A percentile compares a stretch with the other conserved stretches of the same genome.
These are phyloP conservation scores for Talaromyces pinophilus DNA, from an alignment of 2,329 filamentous ascomycete genomes.

Conservation along the genomic window DNA sequence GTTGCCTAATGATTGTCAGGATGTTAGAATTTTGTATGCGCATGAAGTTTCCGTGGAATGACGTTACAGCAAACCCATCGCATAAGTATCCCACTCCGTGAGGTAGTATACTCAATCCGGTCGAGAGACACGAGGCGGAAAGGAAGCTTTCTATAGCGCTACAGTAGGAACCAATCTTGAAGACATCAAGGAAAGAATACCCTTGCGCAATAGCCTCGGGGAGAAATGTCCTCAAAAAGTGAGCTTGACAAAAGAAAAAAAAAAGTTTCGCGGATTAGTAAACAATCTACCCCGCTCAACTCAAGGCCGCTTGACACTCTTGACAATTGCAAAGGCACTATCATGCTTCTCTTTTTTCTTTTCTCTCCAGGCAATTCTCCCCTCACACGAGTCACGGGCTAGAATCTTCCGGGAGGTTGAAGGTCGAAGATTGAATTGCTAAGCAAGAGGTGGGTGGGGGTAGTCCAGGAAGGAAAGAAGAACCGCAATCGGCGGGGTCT, in stretches of 20 bases:
- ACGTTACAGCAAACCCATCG: conserved; percentile 42
- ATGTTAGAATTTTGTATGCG: conserved; percentile 11
- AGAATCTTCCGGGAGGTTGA: conserved; percentile 12
- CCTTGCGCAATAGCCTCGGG: not conserved
- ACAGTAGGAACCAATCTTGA: conserved; percentile 2
- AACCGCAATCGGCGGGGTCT: conserved; percentile 18
- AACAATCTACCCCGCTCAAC: conserved; percentile 20
- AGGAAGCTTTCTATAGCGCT: not conserved
- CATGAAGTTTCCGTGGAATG: not conserved
- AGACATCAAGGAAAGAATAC: conserved; percentile 9
- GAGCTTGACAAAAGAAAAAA: conserved; percentile 11
- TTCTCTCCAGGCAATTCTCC: not conserved
- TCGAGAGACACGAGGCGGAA: not conserved
- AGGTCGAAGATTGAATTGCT: conserved; percentile 16
- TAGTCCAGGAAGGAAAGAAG: conserved; percentile 4
- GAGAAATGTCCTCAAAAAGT: not conserved
- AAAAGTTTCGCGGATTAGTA: conserved; percentile 18
- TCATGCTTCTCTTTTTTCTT: not conserved
- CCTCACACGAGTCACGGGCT: conserved; percentile 9
- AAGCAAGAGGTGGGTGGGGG: conserved; percentile 20
- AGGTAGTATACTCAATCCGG: not conserved
- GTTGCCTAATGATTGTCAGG: conserved; percentile 62
- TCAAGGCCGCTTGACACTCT: not conserved
- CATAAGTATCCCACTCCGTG: conserved; percentile 15
- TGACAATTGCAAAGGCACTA: not conserved